These are phyloP conservation scores for Maudiozyma saulgeensis DNA, from an alignment of 805 yeast species.

Conservation along the genomic window DNA sequence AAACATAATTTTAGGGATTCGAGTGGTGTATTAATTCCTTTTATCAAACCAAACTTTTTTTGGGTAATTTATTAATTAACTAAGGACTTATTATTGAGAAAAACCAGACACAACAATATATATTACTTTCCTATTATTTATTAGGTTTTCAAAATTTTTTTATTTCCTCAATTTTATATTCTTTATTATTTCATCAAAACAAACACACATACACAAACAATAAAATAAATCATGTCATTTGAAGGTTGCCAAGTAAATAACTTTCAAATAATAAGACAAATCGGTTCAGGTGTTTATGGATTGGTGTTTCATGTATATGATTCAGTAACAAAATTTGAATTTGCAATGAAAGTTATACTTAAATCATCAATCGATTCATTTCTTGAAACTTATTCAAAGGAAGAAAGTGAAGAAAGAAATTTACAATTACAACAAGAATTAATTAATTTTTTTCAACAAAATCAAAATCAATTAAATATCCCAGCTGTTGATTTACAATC, in stretches of 20 bases:
- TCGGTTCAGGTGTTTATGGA: conserved; percentile 82
- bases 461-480: conserved; percentile 18
- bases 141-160: too few species aligned
- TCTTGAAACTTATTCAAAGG: conserved; percentile 10
- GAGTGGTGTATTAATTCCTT: too few species aligned
- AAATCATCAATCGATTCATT: conserved; percentile 27
- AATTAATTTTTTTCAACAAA: conserved; percentile 15
- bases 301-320: conserved; percentile 65
- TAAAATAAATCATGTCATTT: conserved; percentile 7
- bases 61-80: too few species aligned
- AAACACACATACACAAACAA: too few species aligned
- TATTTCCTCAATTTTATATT: too few species aligned
- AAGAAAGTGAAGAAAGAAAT: conserved; percentile 19
- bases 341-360: conserved; percentile 65
- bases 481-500: conserved; percentile 26
- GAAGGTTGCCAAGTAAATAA: conserved; percentile 22
- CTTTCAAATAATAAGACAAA: conserved; percentile 16
- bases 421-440: conserved; percentile 16
- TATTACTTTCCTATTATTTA: too few species aligned
- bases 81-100: too few species aligned
- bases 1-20: too few species aligned
- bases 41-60: too few species aligned
- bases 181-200: too few species aligned
- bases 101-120: too few species aligned
- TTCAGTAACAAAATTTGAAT: conserved; percentile 36